Evolutionary conservation across 768 basidiomycete genomes (phyloP), one percentile per base, ranked within the genome.

Genomic region (Boletales sp.): DNA sequence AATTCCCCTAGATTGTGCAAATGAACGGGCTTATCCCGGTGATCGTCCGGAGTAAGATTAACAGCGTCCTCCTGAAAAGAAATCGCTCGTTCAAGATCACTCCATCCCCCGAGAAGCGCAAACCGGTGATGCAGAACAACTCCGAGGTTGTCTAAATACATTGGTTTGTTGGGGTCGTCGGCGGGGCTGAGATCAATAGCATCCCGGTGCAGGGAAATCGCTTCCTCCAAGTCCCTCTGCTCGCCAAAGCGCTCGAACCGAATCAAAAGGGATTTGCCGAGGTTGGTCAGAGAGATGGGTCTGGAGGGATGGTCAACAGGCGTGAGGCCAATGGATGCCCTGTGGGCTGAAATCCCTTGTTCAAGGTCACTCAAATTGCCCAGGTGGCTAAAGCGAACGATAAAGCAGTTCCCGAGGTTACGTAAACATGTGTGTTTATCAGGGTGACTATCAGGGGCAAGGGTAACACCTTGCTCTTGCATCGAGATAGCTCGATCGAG

Each of bases 401-500:
- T 4, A 3, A 29, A n/a, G 2, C 11, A 21, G 19, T n/a, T 42
- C 2, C 30, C 53, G n/a, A 54, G 45, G 50, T 40, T 47, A 11
- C 27, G n/a, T 29, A 54, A 24, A 34, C 29, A 39, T 8, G 2
- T 37, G 17, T 21, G 19, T 11, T 42, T 49, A 21, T 48, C 7
- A 1, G 40, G 43, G n/a, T 49, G 39, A 11, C 13, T 19, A 15
- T 32, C 24, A 8, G 38, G 47, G 4, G 35, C 35, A 9, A 45
- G 32, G 3, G 13, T 7, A 13, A 48, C 35, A 27, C 40, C 43
- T 1, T 45, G 15, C 12, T 7, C 9, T 17, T 48, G 41, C 30
- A 8, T 24, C 29, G 29, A 36, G 29, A 52, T 48, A 8, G 47
- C 47, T 39, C 43, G 46, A 17, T 45, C 43, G 6, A 50, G 43